Evolutionary conservation across 768 basidiomycete species (phyloP).

Genomic region (Harrya chromipes): DNA sequence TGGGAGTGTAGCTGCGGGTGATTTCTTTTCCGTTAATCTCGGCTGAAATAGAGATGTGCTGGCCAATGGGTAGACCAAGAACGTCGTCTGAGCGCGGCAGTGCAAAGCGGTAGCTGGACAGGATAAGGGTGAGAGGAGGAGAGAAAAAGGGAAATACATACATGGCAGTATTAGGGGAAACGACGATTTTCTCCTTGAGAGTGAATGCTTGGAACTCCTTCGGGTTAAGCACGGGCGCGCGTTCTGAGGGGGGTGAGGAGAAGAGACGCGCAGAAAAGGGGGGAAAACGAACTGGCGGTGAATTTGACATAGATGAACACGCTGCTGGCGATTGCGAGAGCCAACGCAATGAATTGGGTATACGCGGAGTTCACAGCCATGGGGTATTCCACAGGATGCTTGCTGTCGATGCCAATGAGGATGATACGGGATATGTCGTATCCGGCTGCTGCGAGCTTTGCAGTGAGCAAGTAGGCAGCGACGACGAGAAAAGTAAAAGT

Average conservation of each 20-base stretch:
- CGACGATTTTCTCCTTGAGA: conserved; percentile 71
- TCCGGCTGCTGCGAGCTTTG: conserved; percentile 49
- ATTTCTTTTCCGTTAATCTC: conserved; percentile 90
- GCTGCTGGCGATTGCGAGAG: conserved; percentile 47
- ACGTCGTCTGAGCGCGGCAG: conserved; percentile 71
- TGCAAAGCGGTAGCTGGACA: conserved; percentile 82
- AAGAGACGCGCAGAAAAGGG: neutral
- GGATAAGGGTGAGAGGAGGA: neutral
- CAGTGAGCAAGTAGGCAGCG: conserved; percentile 39
- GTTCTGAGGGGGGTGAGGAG: conserved; percentile 39
- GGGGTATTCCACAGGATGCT: neutral
- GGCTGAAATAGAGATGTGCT: conserved; percentile 91
- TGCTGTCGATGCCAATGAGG: conserved; percentile 50
- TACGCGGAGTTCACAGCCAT: conserved; percentile 21
- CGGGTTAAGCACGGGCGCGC: conserved; percentile 71
- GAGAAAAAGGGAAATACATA: conserved; percentile 39
- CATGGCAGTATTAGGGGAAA: conserved; percentile 97
- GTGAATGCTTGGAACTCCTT: conserved; percentile 79
- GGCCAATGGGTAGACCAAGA: conserved; percentile 93
- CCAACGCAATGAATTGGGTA: conserved; percentile 49
- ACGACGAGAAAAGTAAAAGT: conserved; percentile 48
- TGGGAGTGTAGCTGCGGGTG: conserved; percentile 92
- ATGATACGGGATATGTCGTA: conserved; percentile 59
- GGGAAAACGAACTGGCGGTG: conserved; percentile 36
- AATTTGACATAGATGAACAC: conserved; percentile 55